Base-by-base conservation (phyloP, 257 asterid genomes). In the Solanum chiquidenum region DNA sequence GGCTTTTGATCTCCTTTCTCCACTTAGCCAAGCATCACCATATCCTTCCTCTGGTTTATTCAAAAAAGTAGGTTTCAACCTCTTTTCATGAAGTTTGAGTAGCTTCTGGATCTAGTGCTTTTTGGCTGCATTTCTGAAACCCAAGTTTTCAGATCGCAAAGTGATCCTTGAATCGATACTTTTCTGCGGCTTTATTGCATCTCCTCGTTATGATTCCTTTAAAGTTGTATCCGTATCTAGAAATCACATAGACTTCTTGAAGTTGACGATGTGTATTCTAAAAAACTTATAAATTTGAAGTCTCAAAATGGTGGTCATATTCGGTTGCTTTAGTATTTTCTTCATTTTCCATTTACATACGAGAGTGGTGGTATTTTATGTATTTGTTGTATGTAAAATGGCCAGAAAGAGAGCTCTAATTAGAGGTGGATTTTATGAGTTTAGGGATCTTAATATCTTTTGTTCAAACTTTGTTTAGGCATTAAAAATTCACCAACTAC, bases 61-160 rank as follows among this genome's bases (percentile, higher is more conserved):
- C 62, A 86, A 52, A 60, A 66, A 84, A 46, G 42, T 83, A 46
- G 89, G 87, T 46, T 46, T 55, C 87, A 69, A 40, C 37, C 87
- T 68, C 84, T 83, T 71, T 21, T 71, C 75, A 8, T 60, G 40
- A 55, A 66, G 34, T 80, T 38, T 31, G 60, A 76, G 52, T 55
- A 9, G 60, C 74, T 84, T 71, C 69, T 46, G 44, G 23, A 46
- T 69, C 31, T 21, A 37, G 60, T 42, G 37, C 38, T 37, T 46
- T 20, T 29, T n/a, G 29, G 31, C 83, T 20, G 58, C 64, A 31
- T 87, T 40, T 66, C 14, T 4, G 40, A 73, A 27, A 87, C 40
- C 83, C 60, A 66, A 12, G 52, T 60, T 66, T 87, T 76, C 77
- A 76, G 86, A 40, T n/a, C 12, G 27, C 23, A 44, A 87, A 76